A percentile compares a stretch with the other conserved stretches of the same genome.
Evolutionary conservation across 805 yeast species (phyloP).

Genomic region (Candida yuanshanica): DNA sequence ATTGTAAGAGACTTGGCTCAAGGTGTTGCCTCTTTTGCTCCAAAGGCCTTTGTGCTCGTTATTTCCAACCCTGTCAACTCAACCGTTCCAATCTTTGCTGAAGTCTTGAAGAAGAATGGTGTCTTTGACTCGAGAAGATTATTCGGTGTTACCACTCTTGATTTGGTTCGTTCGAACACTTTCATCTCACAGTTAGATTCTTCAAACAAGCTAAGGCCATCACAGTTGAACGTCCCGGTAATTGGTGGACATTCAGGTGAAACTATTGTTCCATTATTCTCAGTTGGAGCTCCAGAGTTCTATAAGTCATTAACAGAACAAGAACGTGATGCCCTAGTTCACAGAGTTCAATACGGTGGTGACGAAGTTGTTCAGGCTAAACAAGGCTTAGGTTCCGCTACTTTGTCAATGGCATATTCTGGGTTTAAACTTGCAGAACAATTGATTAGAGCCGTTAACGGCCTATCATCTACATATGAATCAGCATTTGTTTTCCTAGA

Average conservation of each 20-base stretch:
- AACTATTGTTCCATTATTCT: constrained; percentile 77
- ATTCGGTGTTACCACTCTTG: constrained; percentile 81
- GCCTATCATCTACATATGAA: constrained; percentile 33
- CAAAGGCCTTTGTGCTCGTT: constrained; percentile 59
- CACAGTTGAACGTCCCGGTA: constrained; percentile 48
- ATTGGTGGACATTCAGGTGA: constrained; percentile 95
- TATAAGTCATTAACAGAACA: constrained; percentile 40
- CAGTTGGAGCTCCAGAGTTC: constrained; percentile 38
- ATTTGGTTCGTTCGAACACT: constrained; percentile 71
- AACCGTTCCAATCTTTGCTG: constrained; percentile 79
- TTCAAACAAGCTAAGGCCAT: constrained; percentile 10
- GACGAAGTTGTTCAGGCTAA: constrained; percentile 96
- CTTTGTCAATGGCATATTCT: constrained; percentile 93
- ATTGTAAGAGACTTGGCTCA: constrained; percentile 73
- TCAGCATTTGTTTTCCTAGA: constrained; percentile 50
- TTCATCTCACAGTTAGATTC: constrained; percentile 26
- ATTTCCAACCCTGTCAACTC: constrained; percentile 84
- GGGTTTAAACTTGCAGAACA: constrained; percentile 73
- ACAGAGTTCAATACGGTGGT: constrained; percentile 94
- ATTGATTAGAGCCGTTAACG: constrained; percentile 28
- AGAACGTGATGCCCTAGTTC: constrained; percentile 58
- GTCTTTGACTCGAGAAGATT: constrained; percentile 70
- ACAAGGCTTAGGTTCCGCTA: constrained; percentile 92
- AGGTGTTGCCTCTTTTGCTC: constrained; percentile 60
- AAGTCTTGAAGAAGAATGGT: constrained; percentile 66